Conservation (phyloP, 1,284 basidiomycete genomes). For the Xerocomus alliaceus region DNA sequence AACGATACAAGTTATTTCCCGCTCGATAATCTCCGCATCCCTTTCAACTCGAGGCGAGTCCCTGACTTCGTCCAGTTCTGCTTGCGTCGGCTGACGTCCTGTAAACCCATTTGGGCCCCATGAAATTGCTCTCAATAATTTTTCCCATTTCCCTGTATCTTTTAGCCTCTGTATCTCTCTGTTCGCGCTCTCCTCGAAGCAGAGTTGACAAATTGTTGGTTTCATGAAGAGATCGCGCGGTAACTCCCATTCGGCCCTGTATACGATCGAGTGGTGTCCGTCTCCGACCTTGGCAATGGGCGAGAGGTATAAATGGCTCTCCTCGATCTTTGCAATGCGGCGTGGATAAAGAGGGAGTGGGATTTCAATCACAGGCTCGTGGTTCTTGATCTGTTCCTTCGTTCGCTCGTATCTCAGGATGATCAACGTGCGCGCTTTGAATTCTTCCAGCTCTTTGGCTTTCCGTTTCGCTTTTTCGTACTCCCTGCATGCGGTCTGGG, state of each 20-base stretch:
- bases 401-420: conserved; percentile 26
- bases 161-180: conserved; percentile 31
- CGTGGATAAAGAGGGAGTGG: conserved; percentile 26
- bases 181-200: conserved; percentile 31
- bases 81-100: neutral
- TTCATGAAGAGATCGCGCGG: conserved; percentile 46
- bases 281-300: conserved; percentile 40
- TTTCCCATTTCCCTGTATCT: conserved; percentile 28
- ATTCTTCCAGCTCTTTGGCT: conserved; percentile 18
- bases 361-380: conserved; percentile 33
- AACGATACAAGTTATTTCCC: conserved; percentile 22
- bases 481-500: neutral
- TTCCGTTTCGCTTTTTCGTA: neutral
- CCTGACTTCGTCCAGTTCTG: conserved; percentile 5
- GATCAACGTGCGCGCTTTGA: conserved; percentile 23
- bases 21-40: conserved; percentile 29
- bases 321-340: conserved; percentile 26
- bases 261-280: conserved; percentile 52
- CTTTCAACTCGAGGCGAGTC: neutral
- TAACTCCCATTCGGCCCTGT: conserved; percentile 50
- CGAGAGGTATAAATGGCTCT: conserved; percentile 51
- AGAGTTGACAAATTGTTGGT: conserved; percentile 19
- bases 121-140: conserved; percentile 14
- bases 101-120: conserved; percentile 12
- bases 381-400: conserved; percentile 17